Conservation (phyloP, 148 eudicot species). For the Cornus florida region DNA sequence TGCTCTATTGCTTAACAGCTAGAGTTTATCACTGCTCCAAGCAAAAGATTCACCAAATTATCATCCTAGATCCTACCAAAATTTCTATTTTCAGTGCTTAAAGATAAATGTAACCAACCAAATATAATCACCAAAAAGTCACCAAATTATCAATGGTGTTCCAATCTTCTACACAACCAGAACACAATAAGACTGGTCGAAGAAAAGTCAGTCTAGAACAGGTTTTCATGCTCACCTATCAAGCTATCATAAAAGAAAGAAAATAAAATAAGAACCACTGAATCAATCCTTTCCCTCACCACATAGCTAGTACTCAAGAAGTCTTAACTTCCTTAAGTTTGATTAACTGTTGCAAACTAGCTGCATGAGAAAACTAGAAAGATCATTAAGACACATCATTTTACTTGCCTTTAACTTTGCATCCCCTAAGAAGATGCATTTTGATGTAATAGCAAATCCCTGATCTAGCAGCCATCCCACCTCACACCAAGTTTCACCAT, state of each 20-base stretch:
- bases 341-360: background rate
- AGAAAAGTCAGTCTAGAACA: background rate
- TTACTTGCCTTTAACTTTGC: slow-evolving; percentile 58
- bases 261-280: background rate
- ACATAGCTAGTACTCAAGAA: background rate
- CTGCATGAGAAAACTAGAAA: background rate
- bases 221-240: background rate
- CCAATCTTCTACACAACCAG: background rate
- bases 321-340: background rate
- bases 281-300: background rate
- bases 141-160: background rate
- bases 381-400: background rate
- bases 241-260: background rate
- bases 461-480: slow-evolving; percentile 79
- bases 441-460: slow-evolving; percentile 72
- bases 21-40: no score
- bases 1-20: no score
- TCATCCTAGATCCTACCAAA: background rate
- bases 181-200: background rate
- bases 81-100: background rate
- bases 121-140: background rate
- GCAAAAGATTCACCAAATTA: no score
- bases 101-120: no score
- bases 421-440: slow-evolving; percentile 62
- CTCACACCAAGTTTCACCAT: slow-evolving; percentile 65